These are phyloP conservation scores for Drechslerella coelobrocha DNA, from an alignment of 2,329 filamentous ascomycete species.

Conservation along the genomic window DNA sequence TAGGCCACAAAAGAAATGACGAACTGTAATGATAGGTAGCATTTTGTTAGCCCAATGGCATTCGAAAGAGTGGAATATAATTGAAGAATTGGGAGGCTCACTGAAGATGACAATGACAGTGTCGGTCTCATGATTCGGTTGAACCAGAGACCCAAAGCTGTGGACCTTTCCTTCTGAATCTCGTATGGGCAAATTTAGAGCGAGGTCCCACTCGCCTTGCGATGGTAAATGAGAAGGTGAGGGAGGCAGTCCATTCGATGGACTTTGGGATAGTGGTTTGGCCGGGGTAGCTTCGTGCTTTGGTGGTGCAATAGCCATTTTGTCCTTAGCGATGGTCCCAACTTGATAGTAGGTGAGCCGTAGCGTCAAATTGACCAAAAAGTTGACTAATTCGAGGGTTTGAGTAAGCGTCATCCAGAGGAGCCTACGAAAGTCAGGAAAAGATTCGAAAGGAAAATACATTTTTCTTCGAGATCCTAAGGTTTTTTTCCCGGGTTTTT, in stretches of 20 bases:
- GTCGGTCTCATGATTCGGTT: conserved; percentile 30
- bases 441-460: conserved; percentile 2
- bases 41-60: neutral
- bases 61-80: neutral
- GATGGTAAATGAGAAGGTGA: conserved; percentile 44
- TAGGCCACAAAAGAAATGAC: conserved; percentile 43
- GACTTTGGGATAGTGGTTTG: conserved; percentile 30
- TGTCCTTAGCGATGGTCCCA: conserved; percentile 4
- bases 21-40: conserved; percentile 9
- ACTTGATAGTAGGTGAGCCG: neutral
- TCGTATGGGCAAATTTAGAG: conserved; percentile 26
- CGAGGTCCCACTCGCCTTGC: conserved; percentile 34
- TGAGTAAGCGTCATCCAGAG: neutral
- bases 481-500: neutral
- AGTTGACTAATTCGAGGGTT: neutral
- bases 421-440: neutral
- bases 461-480: conserved; percentile 26
- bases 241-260: conserved; percentile 36
- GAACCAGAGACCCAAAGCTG: conserved; percentile 33
- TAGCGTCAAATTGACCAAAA: neutral
- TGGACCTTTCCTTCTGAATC: conserved; percentile 30
- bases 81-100: conserved; percentile 3
- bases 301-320: conserved; percentile 24
- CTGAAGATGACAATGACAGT: conserved; percentile 42
- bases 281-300: conserved; percentile 11